These are phyloP conservation scores for Wallacemonas rigidus DNA, from an alignment of 208 protist species.

Conservation along the genomic window DNA sequence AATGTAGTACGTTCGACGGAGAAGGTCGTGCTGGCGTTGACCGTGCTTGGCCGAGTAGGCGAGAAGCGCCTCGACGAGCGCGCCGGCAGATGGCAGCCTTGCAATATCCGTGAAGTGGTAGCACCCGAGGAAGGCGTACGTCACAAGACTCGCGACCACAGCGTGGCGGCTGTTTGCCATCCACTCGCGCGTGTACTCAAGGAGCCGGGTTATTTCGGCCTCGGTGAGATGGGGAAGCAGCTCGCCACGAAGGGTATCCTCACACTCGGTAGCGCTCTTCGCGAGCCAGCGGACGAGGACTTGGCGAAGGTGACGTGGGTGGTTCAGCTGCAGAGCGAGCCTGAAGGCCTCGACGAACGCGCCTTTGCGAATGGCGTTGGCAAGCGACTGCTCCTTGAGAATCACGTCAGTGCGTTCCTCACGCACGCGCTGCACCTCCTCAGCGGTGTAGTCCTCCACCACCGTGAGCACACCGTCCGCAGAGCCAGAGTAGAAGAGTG, in stretches of 20 bases:
- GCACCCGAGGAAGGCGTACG: conserved; percentile 59
- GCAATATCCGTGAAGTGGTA: conserved; percentile 70
- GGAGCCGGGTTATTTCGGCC: conserved; percentile 68
- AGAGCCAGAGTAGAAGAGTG: conserved; percentile 77
- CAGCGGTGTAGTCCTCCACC: conserved; percentile 90
- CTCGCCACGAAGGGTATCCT: conserved; percentile 49
- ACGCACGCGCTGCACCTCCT: conserved; percentile 73
- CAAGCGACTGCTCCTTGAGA: conserved; percentile 83
- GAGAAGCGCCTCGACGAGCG: conserved; percentile 82
- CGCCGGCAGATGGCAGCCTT: conserved; percentile 50
- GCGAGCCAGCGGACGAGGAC: conserved; percentile 77
- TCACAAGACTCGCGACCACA: conserved; percentile 75
- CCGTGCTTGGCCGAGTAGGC: conserved; percentile 87
- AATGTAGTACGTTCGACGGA: conserved; percentile 89
- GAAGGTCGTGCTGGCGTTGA: conserved; percentile 78
- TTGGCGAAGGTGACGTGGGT: conserved; percentile 86
- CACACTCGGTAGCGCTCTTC: conserved; percentile 60
- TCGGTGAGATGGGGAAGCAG: conserved; percentile 61
- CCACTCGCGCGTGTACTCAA: conserved; percentile 92
- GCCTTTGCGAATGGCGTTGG: conserved; percentile 79
- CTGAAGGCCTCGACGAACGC: conserved; percentile 79
- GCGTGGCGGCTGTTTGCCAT: conserved; percentile 88
- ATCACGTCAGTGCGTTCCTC: conserved; percentile 68
- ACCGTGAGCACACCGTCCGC: conserved; percentile 85
- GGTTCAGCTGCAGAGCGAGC: conserved; percentile 83